Evolutionary conservation across 345 rosid species (phyloP).

Genomic region (Arabidopsis suecica): DNA sequence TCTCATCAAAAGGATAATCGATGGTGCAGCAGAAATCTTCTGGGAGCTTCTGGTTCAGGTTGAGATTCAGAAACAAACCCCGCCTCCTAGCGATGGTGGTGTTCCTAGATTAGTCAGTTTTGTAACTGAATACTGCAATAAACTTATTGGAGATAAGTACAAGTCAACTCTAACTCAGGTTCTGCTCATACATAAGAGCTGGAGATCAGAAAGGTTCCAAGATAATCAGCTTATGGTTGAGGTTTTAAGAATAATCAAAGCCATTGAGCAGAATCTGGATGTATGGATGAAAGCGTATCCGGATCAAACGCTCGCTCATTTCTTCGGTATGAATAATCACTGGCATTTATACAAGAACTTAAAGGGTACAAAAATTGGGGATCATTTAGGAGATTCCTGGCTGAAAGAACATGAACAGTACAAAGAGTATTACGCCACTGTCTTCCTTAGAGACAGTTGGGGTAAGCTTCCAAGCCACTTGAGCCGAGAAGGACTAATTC

Average conservation of each 20-base stretch:
- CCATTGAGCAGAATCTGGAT: slow-evolving; percentile 77
- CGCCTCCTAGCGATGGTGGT: slow-evolving; percentile 84
- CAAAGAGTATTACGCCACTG: slow-evolving; percentile 70
- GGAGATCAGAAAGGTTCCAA: slow-evolving; percentile 93
- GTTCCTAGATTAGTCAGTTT: slow-evolving; percentile 82
- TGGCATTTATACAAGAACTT: slow-evolving; percentile 86
- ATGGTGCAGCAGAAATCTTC: slow-evolving; percentile 91
- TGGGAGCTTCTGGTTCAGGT: slow-evolving; percentile 96
- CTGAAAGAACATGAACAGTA: slow-evolving; percentile 83
- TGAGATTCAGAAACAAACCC: slow-evolving; percentile 78
- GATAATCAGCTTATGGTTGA: slow-evolving; percentile 76
- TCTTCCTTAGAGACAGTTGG: slow-evolving; percentile 88
- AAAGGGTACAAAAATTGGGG: slow-evolving; percentile 85
- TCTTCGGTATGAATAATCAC: slow-evolving; percentile 92
- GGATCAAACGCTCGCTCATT: slow-evolving; percentile 59
- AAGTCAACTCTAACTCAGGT: slow-evolving; percentile 81
- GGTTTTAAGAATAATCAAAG: slow-evolving; percentile 69
- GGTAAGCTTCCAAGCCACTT: slow-evolving; percentile 86
- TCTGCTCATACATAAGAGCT: slow-evolving; percentile 84
- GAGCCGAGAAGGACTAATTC: slow-evolving; percentile 94
- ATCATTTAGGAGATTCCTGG: slow-evolving; percentile 81
- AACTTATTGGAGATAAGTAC: slow-evolving; percentile 81
- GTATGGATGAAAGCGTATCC: slow-evolving; percentile 81
- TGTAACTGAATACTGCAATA: slow-evolving; percentile 88
- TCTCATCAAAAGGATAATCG: slow-evolving; percentile 84